Evolutionary conservation across 805 yeast species (phyloP), one percentile per base, ranked within the genome.

Genomic region (Monosporozyma aerobia): DNA sequence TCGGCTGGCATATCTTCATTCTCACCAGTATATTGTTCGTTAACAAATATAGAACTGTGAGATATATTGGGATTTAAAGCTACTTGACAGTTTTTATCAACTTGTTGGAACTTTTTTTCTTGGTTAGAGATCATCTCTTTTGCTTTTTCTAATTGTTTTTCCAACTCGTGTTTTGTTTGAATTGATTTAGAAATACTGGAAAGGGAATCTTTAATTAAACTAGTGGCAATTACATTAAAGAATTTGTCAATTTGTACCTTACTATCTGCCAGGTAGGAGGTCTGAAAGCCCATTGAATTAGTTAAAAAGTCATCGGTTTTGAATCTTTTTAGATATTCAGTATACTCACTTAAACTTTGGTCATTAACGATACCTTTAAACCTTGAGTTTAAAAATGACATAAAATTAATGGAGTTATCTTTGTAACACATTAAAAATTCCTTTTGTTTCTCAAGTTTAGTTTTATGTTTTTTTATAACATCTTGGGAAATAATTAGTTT

Each of bases 341-440:
- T 30, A 48, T 48, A 55, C 16, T 30, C 29, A 3, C 33, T 48
- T 35, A 51, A 32, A 4, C 14, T 39, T 2, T 40, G 25, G 2
- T 53, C 49, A 5, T 48, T 29, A 3, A 55, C 39, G 5, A 53
- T 3, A 2, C 50, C 53, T 3, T 46, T 43, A 9, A 51, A 48
- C 19, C n/a, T 40, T 13, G 22, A 33, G 25, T 33, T 37, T 32
- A 56, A 27, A 13, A 13, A 27, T 16, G 35, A 40, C 53, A 54
- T 44, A 37, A 56, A 56, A 6, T 40, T 33, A 9, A 51, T 30
- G 1, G 56, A 41, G 22, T 45, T 43, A 9, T 51, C 48, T 23
- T 51, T 52, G 23, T 50, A 56, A 35, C 41, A 52, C 1, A 45
- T 22, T 33, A 47, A 30, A 19, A 54, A 22, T 13, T 25, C 13